Evolutionary conservation across 345 rosid genomes (phyloP).

Genomic region (Lumnitzera littorea): DNA sequence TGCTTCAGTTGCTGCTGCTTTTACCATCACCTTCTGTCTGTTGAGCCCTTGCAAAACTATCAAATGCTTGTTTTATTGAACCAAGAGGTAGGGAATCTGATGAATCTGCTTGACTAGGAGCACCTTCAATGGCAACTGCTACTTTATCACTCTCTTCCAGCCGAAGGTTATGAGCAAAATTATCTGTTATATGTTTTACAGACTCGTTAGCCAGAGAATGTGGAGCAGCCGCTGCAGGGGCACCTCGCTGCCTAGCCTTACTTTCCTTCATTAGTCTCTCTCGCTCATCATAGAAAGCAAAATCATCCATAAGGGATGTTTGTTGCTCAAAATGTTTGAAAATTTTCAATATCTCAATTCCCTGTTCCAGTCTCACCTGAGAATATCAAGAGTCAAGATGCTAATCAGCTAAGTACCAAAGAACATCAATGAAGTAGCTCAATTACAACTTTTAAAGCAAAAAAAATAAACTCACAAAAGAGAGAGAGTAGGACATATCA

Average conservation of each 20-base stretch:
- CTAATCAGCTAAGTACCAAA: background rate
- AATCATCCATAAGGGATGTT: slow-evolving; percentile 61
- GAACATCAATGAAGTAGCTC: no score
- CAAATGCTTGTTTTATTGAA: slow-evolving; percentile 7
- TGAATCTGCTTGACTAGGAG: slow-evolving; percentile 1
- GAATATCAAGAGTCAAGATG: background rate
- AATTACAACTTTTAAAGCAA: no score
- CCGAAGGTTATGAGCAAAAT: slow-evolving; percentile 22
- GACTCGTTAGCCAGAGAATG: slow-evolving; percentile 19
- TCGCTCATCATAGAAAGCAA: slow-evolving; percentile 46
- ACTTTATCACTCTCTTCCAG: slow-evolving; percentile 15
- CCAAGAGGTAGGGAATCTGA: slow-evolving; percentile 1
- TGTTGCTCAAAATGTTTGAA: slow-evolving; percentile 47
- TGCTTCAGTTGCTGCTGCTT: background rate
- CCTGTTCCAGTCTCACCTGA: slow-evolving; percentile 62
- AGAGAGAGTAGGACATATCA: no score
- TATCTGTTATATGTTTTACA: slow-evolving; percentile 33
- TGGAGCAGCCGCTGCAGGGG: slow-evolving; percentile 13
- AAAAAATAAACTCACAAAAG: no score
- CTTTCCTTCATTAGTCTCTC: slow-evolving; percentile 43
- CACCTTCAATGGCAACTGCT: slow-evolving; percentile 5
- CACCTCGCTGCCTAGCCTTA: slow-evolving; percentile 24
- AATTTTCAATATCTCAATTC: slow-evolving; percentile 62
- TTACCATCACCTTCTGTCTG: background rate
- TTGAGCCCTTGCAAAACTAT: background rate